Conservation (phyloP, 2,329 filamentous ascomycete genomes). For the Colletotrichum plurivorum region DNA sequence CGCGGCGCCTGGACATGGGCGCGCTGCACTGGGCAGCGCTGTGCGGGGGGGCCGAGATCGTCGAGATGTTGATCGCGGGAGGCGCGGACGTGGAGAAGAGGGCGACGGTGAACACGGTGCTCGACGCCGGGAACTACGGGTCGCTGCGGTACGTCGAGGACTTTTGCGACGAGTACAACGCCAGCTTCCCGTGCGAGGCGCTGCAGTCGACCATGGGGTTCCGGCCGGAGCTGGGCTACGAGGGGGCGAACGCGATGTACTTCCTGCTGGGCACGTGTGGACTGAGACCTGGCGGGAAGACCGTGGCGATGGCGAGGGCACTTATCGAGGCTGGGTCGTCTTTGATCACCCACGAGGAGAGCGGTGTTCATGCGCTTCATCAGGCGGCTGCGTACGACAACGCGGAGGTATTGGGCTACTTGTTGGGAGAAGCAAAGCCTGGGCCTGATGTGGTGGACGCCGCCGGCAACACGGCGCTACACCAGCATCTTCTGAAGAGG, state of each 20-base stretch:
- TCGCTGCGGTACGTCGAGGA: slow-evolving; percentile 31
- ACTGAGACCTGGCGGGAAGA: slow-evolving; percentile 1
- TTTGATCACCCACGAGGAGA: slow-evolving; percentile 24
- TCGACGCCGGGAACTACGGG: slow-evolving; percentile 32
- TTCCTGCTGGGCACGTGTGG: slow-evolving; percentile 29
- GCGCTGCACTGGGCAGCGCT: slow-evolving; percentile 38
- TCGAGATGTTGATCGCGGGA: not conserved
- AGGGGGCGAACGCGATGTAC: slow-evolving; percentile 34
- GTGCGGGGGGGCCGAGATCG: slow-evolving; percentile 11
- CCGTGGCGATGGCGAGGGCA: not conserved
- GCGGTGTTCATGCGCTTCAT: slow-evolving; percentile 27
- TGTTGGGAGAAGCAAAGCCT: not conserved
- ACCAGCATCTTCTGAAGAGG: slow-evolving; percentile 31
- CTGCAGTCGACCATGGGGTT: slow-evolving; percentile 22
- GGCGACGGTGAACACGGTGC: slow-evolving; percentile 20
- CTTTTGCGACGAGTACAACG: slow-evolving; percentile 36
- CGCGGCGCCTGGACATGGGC: slow-evolving; percentile 30
- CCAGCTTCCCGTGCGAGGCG: slow-evolving; percentile 33
- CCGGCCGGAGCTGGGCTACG: slow-evolving; percentile 5
- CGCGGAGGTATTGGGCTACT: slow-evolving; percentile 3
- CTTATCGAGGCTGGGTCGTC: slow-evolving; percentile 20
- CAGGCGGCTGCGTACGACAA: slow-evolving; percentile 31
- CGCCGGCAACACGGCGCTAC: slow-evolving; percentile 27
- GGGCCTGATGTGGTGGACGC: slow-evolving; percentile 18
- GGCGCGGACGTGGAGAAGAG: slow-evolving; percentile 21